Base-by-base conservation (phyloP, 352 stramenopile genomes). In the Phytophthora europaea region DNA sequence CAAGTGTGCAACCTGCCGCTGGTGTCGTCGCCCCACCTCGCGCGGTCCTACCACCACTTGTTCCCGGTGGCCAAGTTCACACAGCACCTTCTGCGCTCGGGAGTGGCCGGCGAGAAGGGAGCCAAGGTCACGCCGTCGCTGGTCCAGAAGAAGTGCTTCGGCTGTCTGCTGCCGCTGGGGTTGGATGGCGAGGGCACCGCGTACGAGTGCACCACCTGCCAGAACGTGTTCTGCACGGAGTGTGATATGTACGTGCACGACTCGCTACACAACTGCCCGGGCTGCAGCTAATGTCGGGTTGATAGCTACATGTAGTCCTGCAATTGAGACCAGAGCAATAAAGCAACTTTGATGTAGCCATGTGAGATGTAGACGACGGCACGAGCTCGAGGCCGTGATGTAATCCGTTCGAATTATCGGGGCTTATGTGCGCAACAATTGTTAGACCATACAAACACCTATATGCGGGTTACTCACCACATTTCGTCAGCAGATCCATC, bases 161-260 rank as follows among this genome's bases (percentile, higher is more conserved):
- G 84, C 57, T 97, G 91, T 65, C 52, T 94, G 33, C 65, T 94
- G 59, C 80, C 83, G n/a, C 59, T 92, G 34, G 65, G 74, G 51
- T 60, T 73, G 45, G 76, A 93, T 54, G 70, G 72, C 13, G 82
- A 92, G 45, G 78, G 76, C 57, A 77, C 73, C 3, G 86, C 84
- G 34, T 97, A 95, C 62, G 53, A 85, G 57, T 99, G 98, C 75
- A 88, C 89, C 1, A 84, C 91, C 56, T 99, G 98, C 72, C 56
- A 83, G 6, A 94, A 97, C 72, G 55, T 89, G 13, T 99, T 99
- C 82, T 99, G 98, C 80, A 92, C 91, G 40, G 95, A 99, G 80
- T 99, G 98, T 71, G 98, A 99, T 84, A 85, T 98, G 34, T 99
- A 98, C 84, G 94, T 99, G 70, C 97, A 99, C 80, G 97, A 99